These are phyloP conservation scores for Massarina eburnea DNA, from an alignment of 2,329 filamentous ascomycete species.

Conservation along the genomic window DNA sequence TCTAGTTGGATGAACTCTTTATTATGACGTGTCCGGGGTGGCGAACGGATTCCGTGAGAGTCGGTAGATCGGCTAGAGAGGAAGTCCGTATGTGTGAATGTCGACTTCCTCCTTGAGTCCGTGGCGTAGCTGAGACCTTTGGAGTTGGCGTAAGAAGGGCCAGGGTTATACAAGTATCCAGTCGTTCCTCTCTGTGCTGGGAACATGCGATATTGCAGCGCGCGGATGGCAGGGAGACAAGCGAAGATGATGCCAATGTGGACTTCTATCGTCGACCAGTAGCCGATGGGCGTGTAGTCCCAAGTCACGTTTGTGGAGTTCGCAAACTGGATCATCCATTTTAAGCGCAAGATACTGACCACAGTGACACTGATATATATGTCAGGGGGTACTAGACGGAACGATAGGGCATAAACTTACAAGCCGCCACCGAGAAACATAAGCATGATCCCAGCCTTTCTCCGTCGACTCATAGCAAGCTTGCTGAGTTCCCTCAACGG, in stretches of 20 bases:
- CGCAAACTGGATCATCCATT: slow-evolving; percentile 47
- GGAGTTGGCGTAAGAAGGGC: slow-evolving; percentile 4
- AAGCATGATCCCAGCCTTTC: slow-evolving; percentile 38
- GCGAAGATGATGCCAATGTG: slow-evolving; percentile 30
- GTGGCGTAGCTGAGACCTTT: slow-evolving; percentile 8
- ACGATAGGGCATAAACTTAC: slow-evolving; percentile 31
- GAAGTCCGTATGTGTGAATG: no score
- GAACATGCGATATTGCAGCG: slow-evolving; percentile 20
- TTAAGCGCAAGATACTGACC: slow-evolving; percentile 48
- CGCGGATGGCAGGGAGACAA: slow-evolving; percentile 26
- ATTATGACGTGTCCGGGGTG: slow-evolving; percentile 5
- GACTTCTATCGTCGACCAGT: slow-evolving; percentile 30
- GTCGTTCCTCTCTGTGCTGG: slow-evolving; percentile 7
- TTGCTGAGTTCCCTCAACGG: slow-evolving; percentile 34
- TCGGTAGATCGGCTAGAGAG: slow-evolving; percentile 6
- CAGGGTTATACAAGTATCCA: slow-evolving; percentile 9
- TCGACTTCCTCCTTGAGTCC: no score
- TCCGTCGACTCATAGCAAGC: slow-evolving; percentile 29
- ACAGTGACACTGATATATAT: slow-evolving; percentile 43
- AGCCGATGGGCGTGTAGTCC: slow-evolving; percentile 32
- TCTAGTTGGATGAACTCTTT: slow-evolving; percentile 18
- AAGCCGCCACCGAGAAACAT: slow-evolving; percentile 44
- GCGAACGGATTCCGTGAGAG: slow-evolving; percentile 8
- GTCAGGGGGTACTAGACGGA: background rate
- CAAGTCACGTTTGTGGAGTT: slow-evolving; percentile 45